Evolutionary conservation across 768 basidiomycete genomes (phyloP).

Genomic region (Tricholoma flavovirens): DNA sequence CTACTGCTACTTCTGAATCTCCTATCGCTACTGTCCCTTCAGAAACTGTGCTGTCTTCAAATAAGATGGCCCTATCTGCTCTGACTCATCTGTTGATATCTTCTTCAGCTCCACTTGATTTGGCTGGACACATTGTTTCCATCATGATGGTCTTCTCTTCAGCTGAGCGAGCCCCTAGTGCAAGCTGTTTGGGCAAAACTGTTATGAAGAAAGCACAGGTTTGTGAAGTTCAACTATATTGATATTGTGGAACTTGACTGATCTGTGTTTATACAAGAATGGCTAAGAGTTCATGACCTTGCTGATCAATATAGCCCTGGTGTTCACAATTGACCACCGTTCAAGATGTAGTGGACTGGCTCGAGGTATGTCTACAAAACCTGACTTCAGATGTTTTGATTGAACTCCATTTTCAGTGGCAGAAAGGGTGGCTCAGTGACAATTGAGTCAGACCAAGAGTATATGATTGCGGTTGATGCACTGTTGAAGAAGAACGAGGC

Average conservation of each 20-base stretch:
- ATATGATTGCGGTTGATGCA: neutral
- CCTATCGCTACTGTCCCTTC: neutral
- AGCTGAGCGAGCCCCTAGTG: neutral
- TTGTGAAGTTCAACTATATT: neutral
- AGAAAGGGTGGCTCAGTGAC: neutral
- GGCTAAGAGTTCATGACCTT: neutral
- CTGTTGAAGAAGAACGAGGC: neutral
- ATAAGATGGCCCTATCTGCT: neutral
- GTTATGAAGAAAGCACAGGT: neutral
- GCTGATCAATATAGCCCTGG: constrained; percentile 1
- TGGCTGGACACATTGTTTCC: neutral
- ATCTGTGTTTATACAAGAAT: neutral
- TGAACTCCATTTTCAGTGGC: neutral
- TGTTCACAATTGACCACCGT: neutral
- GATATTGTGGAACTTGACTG: neutral
- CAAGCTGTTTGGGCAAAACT: neutral
- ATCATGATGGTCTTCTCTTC: neutral
- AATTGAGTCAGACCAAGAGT: neutral
- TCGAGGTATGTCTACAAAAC: neutral
- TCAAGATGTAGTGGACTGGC: constrained; percentile 1
- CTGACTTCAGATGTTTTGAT: neutral
- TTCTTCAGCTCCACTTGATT: neutral
- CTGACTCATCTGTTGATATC: neutral
- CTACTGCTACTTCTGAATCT: no score
- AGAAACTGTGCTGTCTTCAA: neutral